These are phyloP conservation scores for Penicillium verhagenii DNA, from an alignment of 495 filamentous ascomycete species.

Conservation along the genomic window DNA sequence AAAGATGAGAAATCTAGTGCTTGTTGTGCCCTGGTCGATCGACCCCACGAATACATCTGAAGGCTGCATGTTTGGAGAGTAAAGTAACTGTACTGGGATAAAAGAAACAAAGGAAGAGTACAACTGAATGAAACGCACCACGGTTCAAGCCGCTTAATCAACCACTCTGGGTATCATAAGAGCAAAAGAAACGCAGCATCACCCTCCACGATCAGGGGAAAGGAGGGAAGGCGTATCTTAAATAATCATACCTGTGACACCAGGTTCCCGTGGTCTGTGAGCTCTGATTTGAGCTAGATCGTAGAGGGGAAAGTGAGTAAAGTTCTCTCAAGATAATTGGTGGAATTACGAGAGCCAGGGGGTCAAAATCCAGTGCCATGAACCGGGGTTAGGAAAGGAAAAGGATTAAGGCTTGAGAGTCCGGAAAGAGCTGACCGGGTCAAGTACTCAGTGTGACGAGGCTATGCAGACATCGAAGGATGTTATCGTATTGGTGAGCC, in stretches of 20 bases:
- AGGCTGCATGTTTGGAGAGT: conserved; percentile 22
- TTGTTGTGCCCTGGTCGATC: conserved; percentile 94
- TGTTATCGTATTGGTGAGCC: background rate
- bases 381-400: background rate
- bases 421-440: background rate
- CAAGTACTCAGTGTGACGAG: background rate
- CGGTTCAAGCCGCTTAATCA: background rate
- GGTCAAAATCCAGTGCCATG: background rate
- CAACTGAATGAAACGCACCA: no score
- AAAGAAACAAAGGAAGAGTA: conserved; percentile 1
- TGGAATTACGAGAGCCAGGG: conserved; percentile 15
- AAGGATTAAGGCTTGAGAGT: conserved; percentile 16
- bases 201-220: background rate
- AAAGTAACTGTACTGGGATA: background rate
- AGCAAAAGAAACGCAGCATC: background rate
- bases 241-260: conserved; percentile 16
- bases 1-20: conserved; percentile 89
- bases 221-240: background rate
- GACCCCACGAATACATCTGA: conserved; percentile 57
- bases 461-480: conserved; percentile 5
- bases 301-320: background rate
- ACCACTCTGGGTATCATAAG: background rate
- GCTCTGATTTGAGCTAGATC: conserved; percentile 1
- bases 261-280: conserved; percentile 8
- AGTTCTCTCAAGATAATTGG: conserved; percentile 15